Evolutionary conservation across 73 alveolate species (phyloP), one percentile per base, ranked within the genome.

Genomic region (Paraurostyla sp.): DNA sequence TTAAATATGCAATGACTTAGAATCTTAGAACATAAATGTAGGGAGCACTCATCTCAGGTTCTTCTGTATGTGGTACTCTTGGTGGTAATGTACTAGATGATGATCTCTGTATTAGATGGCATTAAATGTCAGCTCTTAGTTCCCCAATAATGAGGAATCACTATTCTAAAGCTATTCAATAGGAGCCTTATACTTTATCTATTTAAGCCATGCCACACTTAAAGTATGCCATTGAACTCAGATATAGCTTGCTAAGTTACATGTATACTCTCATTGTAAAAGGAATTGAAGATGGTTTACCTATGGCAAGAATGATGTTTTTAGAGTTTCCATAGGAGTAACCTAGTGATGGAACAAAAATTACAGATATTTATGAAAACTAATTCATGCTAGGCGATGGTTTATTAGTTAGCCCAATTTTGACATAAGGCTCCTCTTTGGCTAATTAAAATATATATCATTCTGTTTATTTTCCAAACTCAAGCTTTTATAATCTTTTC

Each of bases 41-140:
- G 9, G 69, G 69, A 4, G 11, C 69, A 13, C 23, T 52, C 33
- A 52, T 52, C 4, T 52, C 33, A 13, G 69, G 69, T 9, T 6
- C 69, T 9, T 52, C 69, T 13, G 69, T 52, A 18, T 52, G 69
- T 52, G 69, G 69, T 52, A 52, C 69, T 18, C 23, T 9, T 52
- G 69, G 69, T 9, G 23, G 23, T 35, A 52, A 11, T n/a, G 7
- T 52, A 35, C 13, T 52, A 18, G 69, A 52, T 6, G 69, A 52
- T 52, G 69, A 52, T 52, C 33, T 52, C 22, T 52, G 69, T 52
- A 52, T 52, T 18, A 52, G 69, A 52, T 52, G 69, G 69, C 69
- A 52, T 52, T 52, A 52, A 52, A 52, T 52, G 69, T 9, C 69
- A 9, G 69, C 69, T 52, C 30, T 52, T 18, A 52, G 9, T 9